phyloP scores from a whole-genome alignment of 495 filamentous ascomycete species.

The Aspergillus sclerotiicarbonarius region DNA sequence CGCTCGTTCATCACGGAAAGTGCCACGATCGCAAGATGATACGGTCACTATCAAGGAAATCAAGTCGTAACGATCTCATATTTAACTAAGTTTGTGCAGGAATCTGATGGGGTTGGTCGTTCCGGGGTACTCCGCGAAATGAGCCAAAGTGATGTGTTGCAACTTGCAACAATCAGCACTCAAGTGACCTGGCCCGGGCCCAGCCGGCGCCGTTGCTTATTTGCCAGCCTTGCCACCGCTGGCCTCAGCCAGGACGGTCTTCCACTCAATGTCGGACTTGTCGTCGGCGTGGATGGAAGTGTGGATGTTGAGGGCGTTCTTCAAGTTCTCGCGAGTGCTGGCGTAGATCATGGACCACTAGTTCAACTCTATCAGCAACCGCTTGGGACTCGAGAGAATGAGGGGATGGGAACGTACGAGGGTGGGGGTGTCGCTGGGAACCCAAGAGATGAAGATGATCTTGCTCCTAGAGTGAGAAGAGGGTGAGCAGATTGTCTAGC shows the following conservation, averaged over 20 bases:
- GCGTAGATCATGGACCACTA: slow-evolving; percentile 88
- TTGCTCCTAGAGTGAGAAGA: slow-evolving; percentile 64
- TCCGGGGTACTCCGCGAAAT: slow-evolving; percentile 24
- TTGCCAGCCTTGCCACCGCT: slow-evolving; percentile 66
- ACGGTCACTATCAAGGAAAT: slow-evolving; percentile 22
- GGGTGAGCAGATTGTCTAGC: slow-evolving; percentile 1
- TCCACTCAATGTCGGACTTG: slow-evolving; percentile 82
- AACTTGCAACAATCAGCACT: slow-evolving; percentile 17
- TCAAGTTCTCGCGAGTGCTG: slow-evolving; percentile 88
- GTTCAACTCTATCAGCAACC: slow-evolving; percentile 23
- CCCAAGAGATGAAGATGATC: slow-evolving; percentile 94
- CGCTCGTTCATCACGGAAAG: slow-evolving; percentile 19
- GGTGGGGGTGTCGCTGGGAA: slow-evolving; percentile 77
- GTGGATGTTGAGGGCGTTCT: slow-evolving; percentile 76
- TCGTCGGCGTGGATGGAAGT: slow-evolving; percentile 92
- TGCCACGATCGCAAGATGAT: slow-evolving; percentile 21
- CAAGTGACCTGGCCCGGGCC: slow-evolving; percentile 36
- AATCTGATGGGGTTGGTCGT: slow-evolving; percentile 32
- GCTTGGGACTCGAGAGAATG: neutral
- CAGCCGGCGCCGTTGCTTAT: slow-evolving; percentile 41
- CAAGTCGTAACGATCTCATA: slow-evolving; percentile 46
- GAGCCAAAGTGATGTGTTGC: slow-evolving; percentile 14
- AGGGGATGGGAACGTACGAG: slow-evolving; percentile 57
- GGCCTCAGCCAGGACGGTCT: slow-evolving; percentile 71
- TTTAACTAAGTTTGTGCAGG: slow-evolving; percentile 40